A percentile compares a stretch with the other conserved stretches of the same genome.
phyloP scores from a whole-genome alignment of 1,284 basidiomycete genomes.

The Gomphus bonarii region DNA sequence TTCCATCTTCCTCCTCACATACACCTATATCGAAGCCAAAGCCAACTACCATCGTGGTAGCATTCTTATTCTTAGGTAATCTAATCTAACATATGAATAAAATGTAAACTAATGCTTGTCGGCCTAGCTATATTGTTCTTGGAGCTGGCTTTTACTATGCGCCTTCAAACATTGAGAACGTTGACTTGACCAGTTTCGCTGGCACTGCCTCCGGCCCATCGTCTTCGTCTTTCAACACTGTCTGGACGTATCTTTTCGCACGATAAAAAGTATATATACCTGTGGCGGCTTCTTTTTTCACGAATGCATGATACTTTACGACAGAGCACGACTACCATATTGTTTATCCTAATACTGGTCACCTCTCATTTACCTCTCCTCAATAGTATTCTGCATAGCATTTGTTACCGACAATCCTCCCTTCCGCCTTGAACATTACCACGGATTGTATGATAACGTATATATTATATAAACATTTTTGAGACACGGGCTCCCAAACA shows the following conservation, averaged over 20 bases:
- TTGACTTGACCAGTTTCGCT: background rate
- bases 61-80: constrained; percentile 80
- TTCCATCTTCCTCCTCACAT: constrained; percentile 94
- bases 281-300: background rate
- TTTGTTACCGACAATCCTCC: background rate
- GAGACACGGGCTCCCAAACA: background rate
- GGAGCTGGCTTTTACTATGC: constrained; percentile 75
- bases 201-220: background rate
- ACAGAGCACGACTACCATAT: background rate
- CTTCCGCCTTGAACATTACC: background rate
- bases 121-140: constrained; percentile 64
- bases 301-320: background rate
- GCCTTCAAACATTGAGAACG: constrained; percentile 27
- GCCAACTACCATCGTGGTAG: constrained; percentile 95
- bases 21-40: constrained; percentile 97
- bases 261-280: background rate
- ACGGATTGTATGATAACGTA: background rate
- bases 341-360: background rate
- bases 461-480: background rate
- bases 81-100: background rate
- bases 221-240: background rate
- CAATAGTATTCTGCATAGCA: background rate
- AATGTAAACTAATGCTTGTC: background rate
- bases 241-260: constrained; percentile 6
- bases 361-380: background rate